Evolutionary conservation across 257 asterid species (phyloP), one percentile per base, ranked within the genome.

Genomic region (Mentha longifolia): DNA sequence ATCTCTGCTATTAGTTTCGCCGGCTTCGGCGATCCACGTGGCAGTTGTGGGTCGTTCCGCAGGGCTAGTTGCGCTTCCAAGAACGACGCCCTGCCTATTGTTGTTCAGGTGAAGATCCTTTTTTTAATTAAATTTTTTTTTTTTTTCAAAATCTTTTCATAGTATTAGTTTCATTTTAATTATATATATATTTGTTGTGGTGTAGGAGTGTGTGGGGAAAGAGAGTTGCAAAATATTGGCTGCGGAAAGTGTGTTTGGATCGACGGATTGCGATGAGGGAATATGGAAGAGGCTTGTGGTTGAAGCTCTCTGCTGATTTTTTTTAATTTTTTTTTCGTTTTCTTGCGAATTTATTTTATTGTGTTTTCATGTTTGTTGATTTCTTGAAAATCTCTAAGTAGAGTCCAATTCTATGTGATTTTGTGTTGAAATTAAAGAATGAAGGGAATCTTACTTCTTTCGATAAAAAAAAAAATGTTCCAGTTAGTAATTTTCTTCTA

Each of bases 191-290:
- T 41, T 1, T 41, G 0, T 41, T 7, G 10, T 45, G 16, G 33
- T 39, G 76, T 47, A 72, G 70, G 74, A 60, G 22, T 89, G 96
- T 35, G 71, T 84, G 31, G 94, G 94, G 7, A 85, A 85, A 55
- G 84, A 79, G 50, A 76, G 64, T 0, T 87, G 96, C 10, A 30
- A 61, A 0, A 2, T 87, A 0, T 0, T 52, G 3, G 91, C 86
- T 4, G 7, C 85, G 2, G 88, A 82, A 3, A 41, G 12, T 2
- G 61, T 58, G 28, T 78, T 89, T 51, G 90, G 94, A 2, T 1
- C 73, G 12, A 78, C 84, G 2, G 68, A 74, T 9, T 89, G 92
- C 57, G 65, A 54, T 1, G 60, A 28, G 0, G 76, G 73, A 0
- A 30, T 68, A 0, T 14, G 28, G 2, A 87, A 87, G 68, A 85